Evolutionary conservation across 2,329 filamentous ascomycete genomes (phyloP), one percentile per base, ranked within the genome.

Genomic region (Aureobasidium sp.): DNA sequence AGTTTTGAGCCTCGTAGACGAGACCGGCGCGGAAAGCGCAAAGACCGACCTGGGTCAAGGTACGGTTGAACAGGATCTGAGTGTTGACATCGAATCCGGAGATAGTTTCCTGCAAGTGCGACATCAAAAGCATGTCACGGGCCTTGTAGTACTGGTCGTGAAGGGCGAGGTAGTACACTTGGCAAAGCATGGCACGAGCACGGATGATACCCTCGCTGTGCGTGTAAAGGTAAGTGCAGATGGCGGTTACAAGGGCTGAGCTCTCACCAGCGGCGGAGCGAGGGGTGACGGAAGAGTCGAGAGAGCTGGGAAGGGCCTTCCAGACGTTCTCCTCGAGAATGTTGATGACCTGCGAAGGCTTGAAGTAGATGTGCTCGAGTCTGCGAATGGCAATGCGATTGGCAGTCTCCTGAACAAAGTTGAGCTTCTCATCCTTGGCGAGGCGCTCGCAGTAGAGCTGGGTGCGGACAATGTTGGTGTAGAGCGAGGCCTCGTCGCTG

Each of bases 101-200:
- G 69, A 98, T 98, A 53, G 88, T 95, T 77, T 98, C 93, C 68
- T 96, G 91, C 68, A 98, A 77, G 76, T 98, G 93, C 16, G 93
- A 98, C 90, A 98, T 98, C 71, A 98, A 83, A 85, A 97, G 95
- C 86, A 98, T 91, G 71, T 98, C 94, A 61, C 93, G 88, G 65
- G 93, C 87, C 73, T 87, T 89, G 80, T 95, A 97, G 79, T 97
- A 98, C 64, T 95, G 85, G 73, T 96, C 90, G 73, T 98, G 93
- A 50, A 98, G 81, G 47, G 93, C 93, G 62, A 96, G 79, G 83
- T 95, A 95, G 78, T 98, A 98, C 59, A 98, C 93, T 74, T 97
- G 90, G 78, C 89, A 96, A 58, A 98, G 80, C 90, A 98, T 97
- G 40, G 93, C 91, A 56, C 93, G 85, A 56, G 91, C 94, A 60